phyloP scores from a whole-genome alignment of 2,329 filamentous ascomycete species.

The Colletotrichum chlorophyti region DNA sequence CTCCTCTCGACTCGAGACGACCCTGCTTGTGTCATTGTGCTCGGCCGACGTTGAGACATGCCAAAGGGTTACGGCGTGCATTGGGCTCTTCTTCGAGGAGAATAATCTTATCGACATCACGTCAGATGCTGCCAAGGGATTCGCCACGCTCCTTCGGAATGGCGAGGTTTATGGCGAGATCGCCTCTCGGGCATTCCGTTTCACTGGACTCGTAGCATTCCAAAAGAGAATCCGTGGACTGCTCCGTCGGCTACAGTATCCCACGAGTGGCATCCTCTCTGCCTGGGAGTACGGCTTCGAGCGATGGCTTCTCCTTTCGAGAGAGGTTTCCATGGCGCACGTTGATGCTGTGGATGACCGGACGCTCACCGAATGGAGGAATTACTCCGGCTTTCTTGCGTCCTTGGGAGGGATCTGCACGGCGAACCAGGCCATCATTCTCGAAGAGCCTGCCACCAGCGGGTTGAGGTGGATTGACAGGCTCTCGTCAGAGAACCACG shows the following conservation, averaged over 20 bases:
- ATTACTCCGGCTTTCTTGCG: slow-evolving; percentile 72
- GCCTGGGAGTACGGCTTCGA: slow-evolving; percentile 73
- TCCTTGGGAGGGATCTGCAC: slow-evolving; percentile 72
- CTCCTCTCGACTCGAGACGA: slow-evolving; percentile 65
- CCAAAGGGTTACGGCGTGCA: slow-evolving; percentile 67
- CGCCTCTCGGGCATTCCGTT: slow-evolving; percentile 67
- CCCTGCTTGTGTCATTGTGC: slow-evolving; percentile 68
- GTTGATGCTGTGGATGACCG: slow-evolving; percentile 61
- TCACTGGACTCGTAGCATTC: slow-evolving; percentile 74
- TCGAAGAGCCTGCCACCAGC: slow-evolving; percentile 64
- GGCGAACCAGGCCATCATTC: slow-evolving; percentile 60
- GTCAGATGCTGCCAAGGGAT: slow-evolving; percentile 56
- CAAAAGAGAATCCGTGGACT: slow-evolving; percentile 70
- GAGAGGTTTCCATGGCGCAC: slow-evolving; percentile 63
- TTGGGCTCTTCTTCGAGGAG: slow-evolving; percentile 68
- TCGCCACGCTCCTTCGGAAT: slow-evolving; percentile 64
- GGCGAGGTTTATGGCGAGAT: slow-evolving; percentile 67
- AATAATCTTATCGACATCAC: slow-evolving; percentile 60
- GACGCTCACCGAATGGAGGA: slow-evolving; percentile 69
- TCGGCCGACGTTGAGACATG: slow-evolving; percentile 71
- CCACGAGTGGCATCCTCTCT: slow-evolving; percentile 69
- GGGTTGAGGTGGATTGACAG: slow-evolving; percentile 71
- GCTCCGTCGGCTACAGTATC: slow-evolving; percentile 65
- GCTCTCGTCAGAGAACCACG: slow-evolving; percentile 62
- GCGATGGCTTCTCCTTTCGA: slow-evolving; percentile 68